phyloP scores from a whole-genome alignment of 352 stramenopile genomes.

The Poterioochromonas sp. region DNA sequence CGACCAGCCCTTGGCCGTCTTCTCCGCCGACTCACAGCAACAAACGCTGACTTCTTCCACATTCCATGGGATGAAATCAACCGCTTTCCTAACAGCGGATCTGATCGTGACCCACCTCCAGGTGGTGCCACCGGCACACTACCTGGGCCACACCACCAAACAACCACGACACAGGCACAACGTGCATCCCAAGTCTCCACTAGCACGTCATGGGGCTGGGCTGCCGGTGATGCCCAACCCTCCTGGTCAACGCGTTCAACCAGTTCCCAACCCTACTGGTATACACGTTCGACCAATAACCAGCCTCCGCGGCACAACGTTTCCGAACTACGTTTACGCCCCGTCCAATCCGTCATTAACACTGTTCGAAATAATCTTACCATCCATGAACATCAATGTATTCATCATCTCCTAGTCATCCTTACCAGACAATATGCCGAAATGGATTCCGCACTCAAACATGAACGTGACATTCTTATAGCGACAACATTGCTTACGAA shows the following conservation, averaged over 20 bases:
- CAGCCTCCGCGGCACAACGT: constrained; percentile 14
- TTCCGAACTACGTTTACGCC: constrained; percentile 25
- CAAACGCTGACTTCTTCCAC: constrained; percentile 23
- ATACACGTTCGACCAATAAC: constrained; percentile 26
- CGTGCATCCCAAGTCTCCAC: constrained; percentile 8
- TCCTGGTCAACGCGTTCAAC: constrained; percentile 18
- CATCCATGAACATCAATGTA: constrained; percentile 26
- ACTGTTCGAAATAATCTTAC: constrained; percentile 27
- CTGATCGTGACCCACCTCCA: constrained; percentile 27
- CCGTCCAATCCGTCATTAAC: constrained; percentile 23
- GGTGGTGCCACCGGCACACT: constrained; percentile 23
- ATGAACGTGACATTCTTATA: constrained; percentile 19
- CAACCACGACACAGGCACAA: constrained; percentile 16
- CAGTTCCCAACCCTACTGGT: constrained; percentile 14
- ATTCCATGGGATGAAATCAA: constrained; percentile 29
- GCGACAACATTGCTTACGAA: constrained; percentile 15
- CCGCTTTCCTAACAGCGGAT: constrained; percentile 8
- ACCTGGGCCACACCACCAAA: not conserved
- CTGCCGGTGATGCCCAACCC: constrained; percentile 18
- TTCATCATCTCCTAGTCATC: constrained; percentile 7
- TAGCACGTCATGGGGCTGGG: constrained; percentile 17
- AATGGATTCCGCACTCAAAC: constrained; percentile 15
- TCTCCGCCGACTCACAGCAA: constrained; percentile 8
- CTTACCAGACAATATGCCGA: constrained; percentile 15
- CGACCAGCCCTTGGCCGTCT: constrained; percentile 2